Percentiles rank a stretch among this genome's conserved stretches.
phyloP scores from a whole-genome alignment of 805 yeast genomes.

The Suhomyces tanzawaensis region DNA sequence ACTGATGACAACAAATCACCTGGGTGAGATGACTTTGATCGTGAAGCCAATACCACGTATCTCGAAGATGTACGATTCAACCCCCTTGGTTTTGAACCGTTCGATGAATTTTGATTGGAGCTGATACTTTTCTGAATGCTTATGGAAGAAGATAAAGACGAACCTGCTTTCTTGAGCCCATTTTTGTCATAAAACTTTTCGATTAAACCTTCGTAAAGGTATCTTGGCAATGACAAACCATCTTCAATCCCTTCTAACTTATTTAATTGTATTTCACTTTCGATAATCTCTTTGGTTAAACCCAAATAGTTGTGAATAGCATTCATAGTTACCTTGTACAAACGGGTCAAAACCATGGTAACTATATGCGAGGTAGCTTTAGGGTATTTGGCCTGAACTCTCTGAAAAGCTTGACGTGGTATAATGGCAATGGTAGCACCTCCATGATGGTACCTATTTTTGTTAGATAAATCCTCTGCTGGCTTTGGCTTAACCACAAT shows the following conservation, averaged over 20 bases:
- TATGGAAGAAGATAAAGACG: neutral
- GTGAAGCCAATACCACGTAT: constrained; percentile 48
- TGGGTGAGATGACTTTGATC: constrained; percentile 61
- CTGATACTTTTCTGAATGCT: neutral
- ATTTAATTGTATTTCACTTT: constrained; percentile 71
- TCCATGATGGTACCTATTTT: neutral
- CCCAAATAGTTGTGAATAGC: constrained; percentile 88
- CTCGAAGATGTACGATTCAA: constrained; percentile 24
- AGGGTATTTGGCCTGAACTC: constrained; percentile 73
- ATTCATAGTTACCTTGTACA: constrained; percentile 87
- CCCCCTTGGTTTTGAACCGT: neutral
- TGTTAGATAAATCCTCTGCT: constrained; percentile 1
- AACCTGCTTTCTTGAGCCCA: neutral
- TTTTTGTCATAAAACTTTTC: constrained; percentile 31
- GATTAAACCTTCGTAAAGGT: constrained; percentile 57
- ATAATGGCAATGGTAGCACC: constrained; percentile 85
- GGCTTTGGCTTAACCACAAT: constrained; percentile 70
- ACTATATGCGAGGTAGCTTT: constrained; percentile 90
- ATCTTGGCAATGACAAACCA: constrained; percentile 50
- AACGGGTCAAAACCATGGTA: constrained; percentile 82
- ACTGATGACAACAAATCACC: constrained; percentile 84
- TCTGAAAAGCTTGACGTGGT: constrained; percentile 77
- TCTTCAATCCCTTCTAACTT: constrained; percentile 28
- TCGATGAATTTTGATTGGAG: neutral
- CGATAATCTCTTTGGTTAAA: constrained; percentile 73